Conservation (phyloP, 305 asterid species). For the Solanum hybrid region DNA sequence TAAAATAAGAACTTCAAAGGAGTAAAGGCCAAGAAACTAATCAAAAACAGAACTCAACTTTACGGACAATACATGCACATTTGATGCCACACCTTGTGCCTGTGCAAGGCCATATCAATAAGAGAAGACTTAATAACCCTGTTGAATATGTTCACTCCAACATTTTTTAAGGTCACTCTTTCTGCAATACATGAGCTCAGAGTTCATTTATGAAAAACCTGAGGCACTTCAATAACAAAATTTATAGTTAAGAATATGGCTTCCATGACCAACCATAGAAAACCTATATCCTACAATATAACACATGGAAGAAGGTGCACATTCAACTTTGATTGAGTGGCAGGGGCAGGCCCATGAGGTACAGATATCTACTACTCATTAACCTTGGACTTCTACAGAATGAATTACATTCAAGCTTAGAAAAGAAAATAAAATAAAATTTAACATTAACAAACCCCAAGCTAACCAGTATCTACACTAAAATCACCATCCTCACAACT, state of each 20-base stretch:
- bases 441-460: neutral
- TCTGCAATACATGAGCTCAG: neutral
- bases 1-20: neutral
- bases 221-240: neutral
- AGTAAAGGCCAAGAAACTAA: neutral
- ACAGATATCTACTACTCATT: neutral
- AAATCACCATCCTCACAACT: neutral
- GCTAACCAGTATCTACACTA: neutral
- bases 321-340: neutral
- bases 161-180: neutral
- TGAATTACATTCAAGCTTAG: neutral
- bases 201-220: neutral
- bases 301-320: neutral
- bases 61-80: neutral
- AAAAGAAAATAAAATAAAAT: neutral
- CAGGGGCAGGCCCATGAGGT: neutral
- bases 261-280: neutral
- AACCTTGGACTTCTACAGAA: neutral
- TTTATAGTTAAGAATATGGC: neutral
- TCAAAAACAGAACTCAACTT: neutral
- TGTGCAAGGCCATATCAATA: neutral
- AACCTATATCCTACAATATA: neutral
- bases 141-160: neutral
- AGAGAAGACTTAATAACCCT: neutral
- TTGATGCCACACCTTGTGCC: neutral